A percentile compares a stretch with the other conserved stretches of the same genome.
Conservation (phyloP, 2,329 filamentous ascomycete genomes). For the Thielaviopsis punctulata region DNA sequence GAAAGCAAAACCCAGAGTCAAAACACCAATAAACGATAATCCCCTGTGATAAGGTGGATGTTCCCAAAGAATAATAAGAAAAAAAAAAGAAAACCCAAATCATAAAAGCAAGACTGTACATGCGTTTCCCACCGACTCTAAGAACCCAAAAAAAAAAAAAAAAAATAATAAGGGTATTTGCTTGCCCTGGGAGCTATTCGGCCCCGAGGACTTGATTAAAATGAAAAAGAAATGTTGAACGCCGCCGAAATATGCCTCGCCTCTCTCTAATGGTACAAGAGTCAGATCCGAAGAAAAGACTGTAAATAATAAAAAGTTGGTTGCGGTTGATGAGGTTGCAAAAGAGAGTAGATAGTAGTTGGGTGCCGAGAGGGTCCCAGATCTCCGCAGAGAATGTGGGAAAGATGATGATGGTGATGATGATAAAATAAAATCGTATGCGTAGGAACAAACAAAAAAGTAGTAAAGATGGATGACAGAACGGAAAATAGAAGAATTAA, state of each 20-base stretch:
- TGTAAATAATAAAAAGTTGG: neutral
- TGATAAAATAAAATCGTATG: constrained; percentile 4
- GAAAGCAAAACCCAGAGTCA: neutral
- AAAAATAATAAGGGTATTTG: neutral
- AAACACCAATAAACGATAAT: constrained; percentile 2
- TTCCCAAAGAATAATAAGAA: constrained; percentile 2
- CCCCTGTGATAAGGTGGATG: neutral
- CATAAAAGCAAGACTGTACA: constrained; percentile 12
- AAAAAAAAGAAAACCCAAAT: no score
- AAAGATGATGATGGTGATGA: neutral
- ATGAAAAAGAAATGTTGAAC: neutral
- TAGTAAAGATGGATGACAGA: neutral
- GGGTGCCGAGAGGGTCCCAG: constrained; percentile 5
- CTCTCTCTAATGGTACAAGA: constrained; percentile 11
- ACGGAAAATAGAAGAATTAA: neutral
- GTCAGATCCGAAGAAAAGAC: neutral
- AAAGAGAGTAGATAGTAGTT: constrained; percentile 9
- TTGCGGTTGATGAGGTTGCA: constrained; percentile 4
- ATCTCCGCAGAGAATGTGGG: neutral
- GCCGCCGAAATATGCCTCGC: constrained; percentile 6
- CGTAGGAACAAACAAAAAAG: neutral
- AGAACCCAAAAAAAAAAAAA: neutral
- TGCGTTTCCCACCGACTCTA: constrained; percentile 6
- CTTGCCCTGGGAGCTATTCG: neutral
- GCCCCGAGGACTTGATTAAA: neutral